These are phyloP conservation scores for Heliosperma pusillum DNA, from an alignment of 148 eudicot species.

Conservation along the genomic window DNA sequence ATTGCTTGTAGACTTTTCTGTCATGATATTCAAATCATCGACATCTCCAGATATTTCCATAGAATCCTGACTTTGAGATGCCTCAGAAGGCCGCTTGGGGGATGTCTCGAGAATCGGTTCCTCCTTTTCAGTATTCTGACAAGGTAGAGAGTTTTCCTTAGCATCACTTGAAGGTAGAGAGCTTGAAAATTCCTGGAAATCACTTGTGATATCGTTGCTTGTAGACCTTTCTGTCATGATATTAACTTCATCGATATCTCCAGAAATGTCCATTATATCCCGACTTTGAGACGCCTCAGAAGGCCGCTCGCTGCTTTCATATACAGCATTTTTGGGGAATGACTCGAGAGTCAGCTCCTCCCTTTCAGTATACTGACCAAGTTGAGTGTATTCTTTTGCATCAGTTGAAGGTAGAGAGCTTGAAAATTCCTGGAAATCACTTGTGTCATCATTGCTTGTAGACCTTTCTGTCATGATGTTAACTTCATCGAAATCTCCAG, in stretches of 20 bases:
- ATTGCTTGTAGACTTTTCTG: constrained; percentile 10
- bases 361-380: constrained; percentile 15
- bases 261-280: background rate
- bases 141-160: too few species aligned
- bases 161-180: too few species aligned
- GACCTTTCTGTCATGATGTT: too few species aligned
- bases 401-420: constrained; percentile 15
- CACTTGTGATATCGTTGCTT: constrained; percentile 17
- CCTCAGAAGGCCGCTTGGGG: too few species aligned
- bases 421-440: constrained; percentile 16
- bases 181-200: too few species aligned
- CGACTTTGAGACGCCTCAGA: background rate
- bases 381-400: constrained; percentile 20
- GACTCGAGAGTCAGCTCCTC: constrained; percentile 14
- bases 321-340: background rate
- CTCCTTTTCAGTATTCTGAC: too few species aligned
- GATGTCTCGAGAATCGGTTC: too few species aligned
- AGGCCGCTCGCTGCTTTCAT: background rate
- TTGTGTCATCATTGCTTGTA: too few species aligned
- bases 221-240: constrained; percentile 12
- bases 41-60: constrained; percentile 7
- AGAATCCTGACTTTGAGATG: constrained; percentile 7
- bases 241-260: constrained; percentile 21
- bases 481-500: too few species aligned
- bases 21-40: constrained; percentile 19